A percentile compares a stretch with the other conserved stretches of the same genome.
Evolutionary conservation across 2,329 filamentous ascomycete genomes (phyloP).

Genomic region (Penicillium sp.): DNA sequence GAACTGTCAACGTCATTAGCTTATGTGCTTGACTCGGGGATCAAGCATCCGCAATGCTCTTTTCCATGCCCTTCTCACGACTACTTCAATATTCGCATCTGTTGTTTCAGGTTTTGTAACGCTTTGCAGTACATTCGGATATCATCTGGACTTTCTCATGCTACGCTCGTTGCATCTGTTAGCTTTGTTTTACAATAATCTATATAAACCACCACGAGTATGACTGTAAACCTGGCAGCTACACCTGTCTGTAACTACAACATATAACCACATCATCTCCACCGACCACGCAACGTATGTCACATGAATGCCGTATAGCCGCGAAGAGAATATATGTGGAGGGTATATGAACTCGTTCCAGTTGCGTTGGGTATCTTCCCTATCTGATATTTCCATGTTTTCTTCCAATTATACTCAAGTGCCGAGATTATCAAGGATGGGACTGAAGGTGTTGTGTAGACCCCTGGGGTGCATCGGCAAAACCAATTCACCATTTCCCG

Average conservation of each 20-base stretch:
- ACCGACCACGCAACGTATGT: background rate
- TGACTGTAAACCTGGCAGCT: conserved; percentile 1
- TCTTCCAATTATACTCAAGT: conserved; percentile 6
- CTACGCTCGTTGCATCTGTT: conserved; percentile 1
- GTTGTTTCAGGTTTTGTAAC: conserved; percentile 7
- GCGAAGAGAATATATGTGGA: conserved; percentile 3
- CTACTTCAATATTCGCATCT: conserved; percentile 7
- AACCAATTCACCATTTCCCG: conserved; percentile 1
- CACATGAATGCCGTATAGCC: background rate
- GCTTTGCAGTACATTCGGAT: conserved; percentile 6
- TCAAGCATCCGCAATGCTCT: conserved; percentile 6
- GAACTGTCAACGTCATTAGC: background rate
- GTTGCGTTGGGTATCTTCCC: conserved; percentile 24
- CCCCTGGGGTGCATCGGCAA: background rate
- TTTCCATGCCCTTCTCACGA: conserved; percentile 19
- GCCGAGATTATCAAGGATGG: conserved; percentile 3
- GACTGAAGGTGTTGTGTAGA: conserved; percentile 6
- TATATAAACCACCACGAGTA: background rate
- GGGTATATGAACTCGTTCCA: conserved; percentile 14
- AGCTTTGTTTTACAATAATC: background rate
- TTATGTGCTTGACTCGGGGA: conserved; percentile 1
- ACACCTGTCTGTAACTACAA: background rate
- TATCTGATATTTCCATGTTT: conserved; percentile 17
- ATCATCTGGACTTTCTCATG: conserved; percentile 5
- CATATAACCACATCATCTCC: background rate